Percentiles rank a stretch among this genome's conserved stretches.
Evolutionary conservation across 2,329 filamentous ascomycete species (phyloP).

Genomic region (Chalaropsis thielavioides): DNA sequence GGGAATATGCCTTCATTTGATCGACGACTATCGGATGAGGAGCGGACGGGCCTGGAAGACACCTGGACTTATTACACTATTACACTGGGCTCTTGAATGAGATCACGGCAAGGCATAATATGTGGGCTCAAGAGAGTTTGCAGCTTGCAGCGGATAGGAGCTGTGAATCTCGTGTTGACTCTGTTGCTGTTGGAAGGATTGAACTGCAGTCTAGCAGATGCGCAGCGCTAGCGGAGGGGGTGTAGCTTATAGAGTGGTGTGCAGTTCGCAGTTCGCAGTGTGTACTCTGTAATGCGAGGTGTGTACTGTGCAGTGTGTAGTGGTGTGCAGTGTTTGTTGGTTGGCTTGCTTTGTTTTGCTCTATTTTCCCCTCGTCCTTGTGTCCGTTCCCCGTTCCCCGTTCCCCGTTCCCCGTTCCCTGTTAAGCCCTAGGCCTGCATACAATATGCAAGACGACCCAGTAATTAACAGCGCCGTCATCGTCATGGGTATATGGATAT

Average conservation of each 20-base stretch:
- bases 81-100: too few species aligned
- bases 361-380: background rate
- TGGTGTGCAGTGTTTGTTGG: background rate
- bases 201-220: background rate
- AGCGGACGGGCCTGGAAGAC: background rate
- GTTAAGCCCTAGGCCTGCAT: background rate
- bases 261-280: background rate
- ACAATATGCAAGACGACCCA: background rate
- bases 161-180: background rate
- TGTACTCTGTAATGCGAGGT: background rate
- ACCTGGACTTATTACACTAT: background rate
- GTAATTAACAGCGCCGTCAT: background rate
- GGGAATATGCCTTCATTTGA: background rate
- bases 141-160: background rate
- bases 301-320: too few species aligned
- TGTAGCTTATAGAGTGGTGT: background rate
- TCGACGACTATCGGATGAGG: background rate
- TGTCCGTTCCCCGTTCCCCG: background rate
- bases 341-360: background rate
- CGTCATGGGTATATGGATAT: background rate
- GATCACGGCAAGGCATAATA: background rate
- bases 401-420: background rate
- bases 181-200: background rate
- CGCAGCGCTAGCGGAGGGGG: background rate
- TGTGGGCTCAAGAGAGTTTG: background rate